A percentile compares a stretch with the other conserved stretches of the same genome.
phyloP scores from a whole-genome alignment of 2,329 filamentous ascomycete species.

The Rugonectria rugulosa region DNA sequence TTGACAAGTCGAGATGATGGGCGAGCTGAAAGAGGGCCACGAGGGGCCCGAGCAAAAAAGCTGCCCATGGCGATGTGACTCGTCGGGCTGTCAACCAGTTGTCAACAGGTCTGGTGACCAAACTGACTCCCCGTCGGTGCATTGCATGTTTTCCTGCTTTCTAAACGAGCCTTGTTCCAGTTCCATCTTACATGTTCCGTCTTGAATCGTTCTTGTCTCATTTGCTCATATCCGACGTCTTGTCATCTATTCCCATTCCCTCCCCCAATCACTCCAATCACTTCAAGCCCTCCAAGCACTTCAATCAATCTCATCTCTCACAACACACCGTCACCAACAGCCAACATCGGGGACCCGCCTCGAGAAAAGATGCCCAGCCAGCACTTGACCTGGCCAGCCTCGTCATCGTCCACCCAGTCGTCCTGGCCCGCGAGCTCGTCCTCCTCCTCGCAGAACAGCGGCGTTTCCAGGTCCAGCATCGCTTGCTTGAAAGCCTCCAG shows the following conservation, averaged over 20 bases:
- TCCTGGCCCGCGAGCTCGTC: slow-evolving; percentile 72
- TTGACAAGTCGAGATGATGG: too few species aligned
- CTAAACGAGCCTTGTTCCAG: too few species aligned
- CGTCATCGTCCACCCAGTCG: slow-evolving; percentile 71
- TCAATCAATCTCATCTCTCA: slow-evolving; percentile 2
- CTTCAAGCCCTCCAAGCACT: neutral
- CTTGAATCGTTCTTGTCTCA: neutral
- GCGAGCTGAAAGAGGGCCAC: too few species aligned
- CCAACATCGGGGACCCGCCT: slow-evolving; percentile 37
- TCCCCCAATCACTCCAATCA: neutral
- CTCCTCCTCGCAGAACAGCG: slow-evolving; percentile 63
- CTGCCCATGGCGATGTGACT: too few species aligned
- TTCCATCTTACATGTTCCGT: slow-evolving; percentile 3
- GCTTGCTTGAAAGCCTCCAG: slow-evolving; percentile 66
- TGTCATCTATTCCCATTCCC: neutral
- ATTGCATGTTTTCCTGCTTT: neutral
- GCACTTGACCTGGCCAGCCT: slow-evolving; percentile 62
- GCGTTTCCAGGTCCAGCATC: slow-evolving; percentile 61
- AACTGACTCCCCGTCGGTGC: too few species aligned
- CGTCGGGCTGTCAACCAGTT: too few species aligned
- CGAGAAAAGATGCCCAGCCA: slow-evolving; percentile 71
- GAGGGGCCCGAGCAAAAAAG: too few species aligned
- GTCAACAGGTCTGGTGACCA: too few species aligned
- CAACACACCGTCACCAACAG: slow-evolving; percentile 19
- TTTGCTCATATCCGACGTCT: neutral